Evolutionary conservation across 805 yeast genomes (phyloP), one percentile per base, ranked within the genome.

Genomic region (Ogataea pini): DNA sequence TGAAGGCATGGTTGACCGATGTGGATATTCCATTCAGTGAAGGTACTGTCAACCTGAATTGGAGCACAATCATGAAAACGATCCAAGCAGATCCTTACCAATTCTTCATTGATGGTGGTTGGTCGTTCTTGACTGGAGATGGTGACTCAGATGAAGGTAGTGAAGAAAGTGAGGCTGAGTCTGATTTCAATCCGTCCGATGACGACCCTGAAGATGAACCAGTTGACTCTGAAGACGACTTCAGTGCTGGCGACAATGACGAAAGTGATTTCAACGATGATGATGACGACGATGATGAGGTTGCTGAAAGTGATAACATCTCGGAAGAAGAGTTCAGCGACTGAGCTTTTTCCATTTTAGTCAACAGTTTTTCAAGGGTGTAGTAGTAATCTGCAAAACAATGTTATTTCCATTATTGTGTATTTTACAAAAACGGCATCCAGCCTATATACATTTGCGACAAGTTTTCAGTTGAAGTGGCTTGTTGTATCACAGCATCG

Each of bases 1-100:
- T 94, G 52, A 94, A 92, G 68, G 89, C 89, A 43, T 94, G 99
- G 99, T 75, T 94, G 50, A 89, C 96, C n/a, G 96, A 94, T 66
- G 96, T 94, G 63, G 99, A 94, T 67, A 86, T 94, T 54, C 96
- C 99, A 32, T 84, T 78, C 72, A 86, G 91, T 63, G 97, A 90
- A 61, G 97, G 97, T 46, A 91, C 96, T 38, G 86, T 94, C 71
- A 92, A 92, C 72, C 82, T 94, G 79, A 90, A 89, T 72, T 94
- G 99, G 99, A 75, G 83, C 12, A 85, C 90, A 19, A 91, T 94
- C 64, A 92, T 94, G 97, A 92, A 90, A 71, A 89, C 97, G 0
- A 82, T 92, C 54, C 82, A 79, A 55, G 83, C 90, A 3, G 97
- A 94, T 67, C 98, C 99, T 12, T 89, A 89, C 65, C 92, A 89